Evolutionary conservation across 768 basidiomycete species (phyloP), one percentile per base, ranked within the genome.

Genomic region (Rhodosporidiobolus odoratus): DNA sequence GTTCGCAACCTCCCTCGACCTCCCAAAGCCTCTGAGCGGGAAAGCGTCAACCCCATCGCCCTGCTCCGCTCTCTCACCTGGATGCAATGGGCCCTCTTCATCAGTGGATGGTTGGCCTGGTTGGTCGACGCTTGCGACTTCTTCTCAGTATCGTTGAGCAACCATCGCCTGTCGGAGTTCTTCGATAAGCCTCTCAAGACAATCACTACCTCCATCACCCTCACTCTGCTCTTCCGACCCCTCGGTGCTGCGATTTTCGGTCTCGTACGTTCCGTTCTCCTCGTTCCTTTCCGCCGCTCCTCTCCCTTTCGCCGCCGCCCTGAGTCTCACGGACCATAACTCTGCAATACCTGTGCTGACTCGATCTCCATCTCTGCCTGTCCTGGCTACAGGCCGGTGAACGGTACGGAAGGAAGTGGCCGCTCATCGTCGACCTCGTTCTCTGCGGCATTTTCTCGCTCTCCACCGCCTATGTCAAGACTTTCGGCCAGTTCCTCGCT

Each of bases 321-420:
- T n/a, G n/a, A n/a, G n/a, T n/a, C n/a, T n/a, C n/a, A n/a, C n/a
- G n/a, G n/a, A n/a, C n/a, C n/a, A n/a, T n/a, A n/a, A n/a, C n/a
- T n/a, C n/a, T n/a, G n/a, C n/a, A n/a, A n/a, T n/a, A n/a, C n/a
- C n/a, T n/a, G n/a, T n/a, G n/a, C n/a, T n/a, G n/a, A n/a, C n/a
- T n/a, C n/a, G n/a, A n/a, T n/a, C n/a, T n/a, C n/a, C n/a, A n/a
- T n/a, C n/a, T n/a, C n/a, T n/a, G n/a, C n/a, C n/a, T n/a, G n/a
- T n/a, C n/a, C n/a, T n/a, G n/a, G n/a, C n/a, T n/a, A n/a, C n/a
- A n/a, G n/a, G n/a, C 88, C n/a, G 89, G 89, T 2, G 94, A 96
- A 78, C 86, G 94, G 6, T 95, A 83, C 78, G 94, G 94, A 7
- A 85, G 94, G 37, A 95, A 94, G 83, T 98, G 92, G 92, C 92